Conservation (phyloP, 176 grass and related monocot genomes). For the Zoysia japonica region DNA sequence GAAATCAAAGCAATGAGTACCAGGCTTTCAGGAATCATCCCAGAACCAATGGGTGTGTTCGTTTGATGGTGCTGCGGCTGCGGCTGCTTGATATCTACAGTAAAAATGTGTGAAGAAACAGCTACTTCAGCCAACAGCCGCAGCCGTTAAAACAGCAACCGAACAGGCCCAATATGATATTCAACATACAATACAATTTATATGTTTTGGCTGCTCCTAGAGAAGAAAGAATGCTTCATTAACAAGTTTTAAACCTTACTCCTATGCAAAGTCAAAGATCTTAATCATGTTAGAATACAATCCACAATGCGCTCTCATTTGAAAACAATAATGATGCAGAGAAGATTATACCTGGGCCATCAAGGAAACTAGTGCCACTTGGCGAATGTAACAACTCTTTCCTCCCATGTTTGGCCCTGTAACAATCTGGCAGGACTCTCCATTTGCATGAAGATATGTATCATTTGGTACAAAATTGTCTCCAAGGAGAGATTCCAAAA, state of each 20-base stretch:
- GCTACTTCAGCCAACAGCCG: too few relatives aligned
- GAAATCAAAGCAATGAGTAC: constrained; percentile 42
- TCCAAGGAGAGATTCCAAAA: constrained; percentile 72
- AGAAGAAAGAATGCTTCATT: background rate
- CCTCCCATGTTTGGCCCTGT: constrained; percentile 99
- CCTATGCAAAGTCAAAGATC: background rate
- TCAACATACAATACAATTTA: background rate
- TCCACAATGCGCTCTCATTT: background rate
- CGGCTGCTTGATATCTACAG: too few relatives aligned
- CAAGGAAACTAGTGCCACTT: constrained; percentile 87
- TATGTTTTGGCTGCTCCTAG: constrained; percentile 22
- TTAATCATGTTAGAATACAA: constrained; percentile 23
- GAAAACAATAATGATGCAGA: constrained; percentile 2
- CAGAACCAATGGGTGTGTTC: background rate
- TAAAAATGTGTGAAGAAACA: too few relatives aligned
- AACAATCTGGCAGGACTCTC: constrained; percentile 88
- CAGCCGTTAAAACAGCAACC: too few relatives aligned
- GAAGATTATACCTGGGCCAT: constrained; percentile 83
- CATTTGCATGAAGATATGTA: constrained; percentile 64
- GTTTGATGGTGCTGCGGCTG: too few relatives aligned
- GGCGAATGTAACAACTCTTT: constrained; percentile 97
- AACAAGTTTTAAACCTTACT: constrained; percentile 8
- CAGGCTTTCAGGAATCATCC: constrained; percentile 38
- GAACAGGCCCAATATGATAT: background rate
- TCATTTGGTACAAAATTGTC: constrained; percentile 96